phyloP scores from a whole-genome alignment of 2,329 filamentous ascomycete species.

The Diaporthe sp. region DNA sequence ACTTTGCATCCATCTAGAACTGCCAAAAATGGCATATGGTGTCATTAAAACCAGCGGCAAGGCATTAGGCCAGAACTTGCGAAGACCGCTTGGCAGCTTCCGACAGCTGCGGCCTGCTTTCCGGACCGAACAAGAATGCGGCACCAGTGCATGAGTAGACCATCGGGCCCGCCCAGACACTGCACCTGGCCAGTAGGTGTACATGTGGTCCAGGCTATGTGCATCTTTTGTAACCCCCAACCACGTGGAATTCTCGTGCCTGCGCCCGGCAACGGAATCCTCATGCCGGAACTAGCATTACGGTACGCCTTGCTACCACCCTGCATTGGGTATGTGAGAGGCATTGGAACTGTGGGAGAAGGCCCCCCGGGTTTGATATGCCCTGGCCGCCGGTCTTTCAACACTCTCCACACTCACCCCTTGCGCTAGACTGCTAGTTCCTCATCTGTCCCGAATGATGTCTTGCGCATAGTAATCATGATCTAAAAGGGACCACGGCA shows the following conservation, averaged over 20 bases:
- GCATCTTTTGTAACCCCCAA: slow-evolving; percentile 16
- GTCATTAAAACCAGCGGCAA: background rate
- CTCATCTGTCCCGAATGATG: background rate
- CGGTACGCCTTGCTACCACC: slow-evolving; percentile 4
- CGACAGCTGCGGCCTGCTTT: background rate
- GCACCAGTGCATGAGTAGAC: slow-evolving; percentile 17
- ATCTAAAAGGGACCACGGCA: slow-evolving; percentile 6
- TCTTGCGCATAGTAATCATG: background rate
- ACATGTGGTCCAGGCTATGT: background rate
- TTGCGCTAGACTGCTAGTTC: slow-evolving; percentile 15
- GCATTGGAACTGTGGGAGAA: background rate
- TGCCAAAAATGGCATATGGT: slow-evolving; percentile 7
- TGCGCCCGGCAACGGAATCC: slow-evolving; percentile 11
- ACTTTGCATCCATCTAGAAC: background rate
- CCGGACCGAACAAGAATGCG: slow-evolving; percentile 1
- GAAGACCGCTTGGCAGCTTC: background rate
- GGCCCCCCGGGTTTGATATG: background rate
- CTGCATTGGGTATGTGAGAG: slow-evolving; percentile 1
- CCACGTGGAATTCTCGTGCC: slow-evolving; percentile 39
- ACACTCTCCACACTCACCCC: background rate
- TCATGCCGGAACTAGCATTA: slow-evolving; percentile 21
- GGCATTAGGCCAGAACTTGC: background rate
- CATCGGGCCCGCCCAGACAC: background rate
- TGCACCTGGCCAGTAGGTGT: slow-evolving; percentile 2
- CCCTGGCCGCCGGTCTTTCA: background rate